These are phyloP conservation scores for Saccharata proteae DNA, from an alignment of 2,329 filamentous ascomycete species.

Conservation along the genomic window DNA sequence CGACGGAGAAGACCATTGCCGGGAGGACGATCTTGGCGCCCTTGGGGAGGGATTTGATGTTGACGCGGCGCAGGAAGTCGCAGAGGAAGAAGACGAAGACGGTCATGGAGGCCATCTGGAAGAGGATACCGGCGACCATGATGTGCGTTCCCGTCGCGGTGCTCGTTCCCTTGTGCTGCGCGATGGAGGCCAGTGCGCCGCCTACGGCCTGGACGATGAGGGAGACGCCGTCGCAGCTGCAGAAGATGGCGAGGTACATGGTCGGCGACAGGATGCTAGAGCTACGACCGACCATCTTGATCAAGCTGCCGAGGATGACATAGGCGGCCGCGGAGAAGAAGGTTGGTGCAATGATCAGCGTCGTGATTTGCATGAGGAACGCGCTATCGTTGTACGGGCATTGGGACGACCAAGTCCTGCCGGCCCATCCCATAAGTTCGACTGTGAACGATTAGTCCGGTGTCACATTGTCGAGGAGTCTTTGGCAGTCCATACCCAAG, in stretches of 20 bases:
- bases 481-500: constrained; percentile 2
- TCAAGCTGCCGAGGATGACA: constrained; percentile 36
- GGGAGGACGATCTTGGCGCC: constrained; percentile 6
- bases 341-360: constrained; percentile 31
- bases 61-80: constrained; percentile 34
- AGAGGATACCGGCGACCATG: constrained; percentile 43
- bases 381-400: constrained; percentile 38
- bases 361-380: constrained; percentile 40
- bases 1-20: constrained; percentile 31
- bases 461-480: background rate
- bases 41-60: background rate
- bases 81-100: constrained; percentile 38
- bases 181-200: constrained; percentile 35
- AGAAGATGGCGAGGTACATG: constrained; percentile 38
- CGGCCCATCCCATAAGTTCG: constrained; percentile 38
- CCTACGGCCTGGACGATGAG: constrained; percentile 45
- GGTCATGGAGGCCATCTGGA: constrained; percentile 45
- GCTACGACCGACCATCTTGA: constrained; percentile 30
- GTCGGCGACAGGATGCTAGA: constrained; percentile 32
- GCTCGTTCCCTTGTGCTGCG: constrained; percentile 9
- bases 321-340: constrained; percentile 44
- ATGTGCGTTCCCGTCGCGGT: constrained; percentile 38
- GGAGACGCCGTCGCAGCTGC: constrained; percentile 42
- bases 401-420: constrained; percentile 35
- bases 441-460: constrained; percentile 12